Evolutionary conservation across 768 basidiomycete genomes (phyloP).

Genomic region (Suillus variegatus): DNA sequence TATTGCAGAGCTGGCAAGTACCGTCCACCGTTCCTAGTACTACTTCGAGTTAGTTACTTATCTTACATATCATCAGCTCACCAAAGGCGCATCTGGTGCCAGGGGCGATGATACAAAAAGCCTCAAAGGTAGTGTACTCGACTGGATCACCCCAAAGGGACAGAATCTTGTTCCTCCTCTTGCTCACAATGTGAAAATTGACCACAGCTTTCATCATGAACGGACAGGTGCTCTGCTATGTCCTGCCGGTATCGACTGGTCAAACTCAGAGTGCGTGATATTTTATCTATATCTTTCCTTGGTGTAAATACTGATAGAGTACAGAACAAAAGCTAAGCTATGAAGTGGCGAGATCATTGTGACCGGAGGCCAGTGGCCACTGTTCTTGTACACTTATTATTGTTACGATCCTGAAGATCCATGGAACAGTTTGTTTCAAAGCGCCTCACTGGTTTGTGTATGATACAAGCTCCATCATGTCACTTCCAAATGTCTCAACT

Average conservation of each 20-base stretch:
- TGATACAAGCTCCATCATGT: background rate
- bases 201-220: slow-evolving; percentile 20
- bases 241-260: slow-evolving; percentile 24
- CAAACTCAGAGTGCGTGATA: slow-evolving; percentile 14
- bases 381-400: slow-evolving; percentile 22
- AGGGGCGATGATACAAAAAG: slow-evolving; percentile 16
- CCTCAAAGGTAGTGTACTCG: slow-evolving; percentile 22
- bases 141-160: slow-evolving; percentile 27
- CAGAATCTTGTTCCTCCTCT: slow-evolving; percentile 12
- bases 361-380: slow-evolving; percentile 26
- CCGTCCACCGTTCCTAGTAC: fast-evolving
- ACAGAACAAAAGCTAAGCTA: slow-evolving; percentile 6
- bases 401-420: slow-evolving; percentile 25
- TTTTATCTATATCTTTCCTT: background rate
- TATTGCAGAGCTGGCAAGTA: slow-evolving; percentile 20
- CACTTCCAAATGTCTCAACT: background rate
- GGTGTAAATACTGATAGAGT: background rate
- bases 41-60: background rate
- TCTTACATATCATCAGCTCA: background rate
- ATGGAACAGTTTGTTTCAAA: slow-evolving; percentile 28
- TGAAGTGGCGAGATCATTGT: slow-evolving; percentile 17
- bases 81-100: slow-evolving; percentile 22
- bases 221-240: slow-evolving; percentile 22
- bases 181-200: slow-evolving; percentile 15
- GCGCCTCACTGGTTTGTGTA: slow-evolving; percentile 23